Evolutionary conservation across 352 stramenopile species (phyloP), one percentile per base, ranked within the genome.

Genomic region (Plasmopara viticola): DNA sequence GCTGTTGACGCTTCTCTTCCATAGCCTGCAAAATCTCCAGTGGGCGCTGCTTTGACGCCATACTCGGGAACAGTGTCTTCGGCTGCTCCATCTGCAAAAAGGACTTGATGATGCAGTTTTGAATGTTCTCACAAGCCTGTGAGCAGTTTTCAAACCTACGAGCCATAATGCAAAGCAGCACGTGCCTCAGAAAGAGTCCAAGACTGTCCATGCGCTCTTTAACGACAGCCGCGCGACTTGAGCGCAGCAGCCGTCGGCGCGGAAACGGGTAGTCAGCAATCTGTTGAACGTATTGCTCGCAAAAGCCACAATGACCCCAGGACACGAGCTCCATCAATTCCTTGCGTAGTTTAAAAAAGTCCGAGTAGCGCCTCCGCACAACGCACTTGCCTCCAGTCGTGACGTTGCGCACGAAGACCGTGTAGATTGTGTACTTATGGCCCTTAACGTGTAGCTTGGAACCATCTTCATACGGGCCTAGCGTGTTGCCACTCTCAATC

Each of bases 121-220:
- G 72, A 34, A 93, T 85, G 40, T 86, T 86, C 25, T 69, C 60
- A 44, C 67, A 70, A 31, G 83, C 73, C 48, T 90, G 80, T 9
- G 61, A 12, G 44, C 83, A 93, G 41, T 82, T 66, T 37, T 86
- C 68, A 40, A 90, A 90, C 53, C 71, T 78, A 44, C 70, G 74
- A 18, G 70, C 76, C 62, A 86, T 73, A 29, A 93, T 75, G 29
- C 75, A 86, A 35, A 81, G 72, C 62, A 90, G 56, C 48, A 90
- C 67, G 58, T 93, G 78, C 29, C 80, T 71, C 33, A 93, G 56
- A 25, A 93, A 93, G 3, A 93, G 63, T 4, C 74, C 74, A 8
- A 93, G 45, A 37, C 74, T 87, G 66, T 93, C 83, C 73, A 93
- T 93, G 37, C 83, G 83, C 56, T 93, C 83, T 56, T 87, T 90